Conservation (phyloP, 768 basidiomycete genomes). For the Trametes elegans region DNA sequence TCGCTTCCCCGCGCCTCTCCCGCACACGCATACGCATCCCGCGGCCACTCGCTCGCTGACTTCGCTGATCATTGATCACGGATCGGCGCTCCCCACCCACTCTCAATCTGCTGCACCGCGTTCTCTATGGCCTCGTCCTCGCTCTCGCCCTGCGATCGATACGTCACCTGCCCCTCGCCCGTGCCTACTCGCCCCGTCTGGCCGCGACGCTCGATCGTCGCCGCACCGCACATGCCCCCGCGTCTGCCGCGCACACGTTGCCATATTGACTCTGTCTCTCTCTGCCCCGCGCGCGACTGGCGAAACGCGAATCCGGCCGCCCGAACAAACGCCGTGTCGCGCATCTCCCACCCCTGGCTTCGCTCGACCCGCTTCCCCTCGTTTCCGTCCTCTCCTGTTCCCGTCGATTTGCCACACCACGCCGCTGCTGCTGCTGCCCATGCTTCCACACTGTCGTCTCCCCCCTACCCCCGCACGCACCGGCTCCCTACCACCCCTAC, state of each 20-base stretch:
- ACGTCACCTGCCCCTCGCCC: conserved; percentile 13
- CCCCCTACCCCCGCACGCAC: background rate
- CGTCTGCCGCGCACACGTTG: conserved; percentile 11
- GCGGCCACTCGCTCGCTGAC: background rate
- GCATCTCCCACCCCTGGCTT: background rate
- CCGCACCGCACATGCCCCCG: background rate
- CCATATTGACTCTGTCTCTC: background rate
- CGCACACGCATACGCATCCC: background rate
- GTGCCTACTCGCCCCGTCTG: background rate
- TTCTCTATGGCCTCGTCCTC: background rate
- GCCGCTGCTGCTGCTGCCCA: background rate
- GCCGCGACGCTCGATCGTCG: conserved; percentile 2
- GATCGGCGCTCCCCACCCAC: conserved; percentile 4
- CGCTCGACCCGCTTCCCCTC: background rate
- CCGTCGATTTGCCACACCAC: background rate
- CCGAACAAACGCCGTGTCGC: conserved; percentile 15
- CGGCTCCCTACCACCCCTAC: background rate
- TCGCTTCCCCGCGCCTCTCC: background rate
- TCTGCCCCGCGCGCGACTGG: too few species aligned
- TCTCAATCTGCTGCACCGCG: background rate
- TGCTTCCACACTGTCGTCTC: background rate
- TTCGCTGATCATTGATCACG: conserved; percentile 21
- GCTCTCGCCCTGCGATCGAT: conserved; percentile 10
- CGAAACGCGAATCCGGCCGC: background rate
- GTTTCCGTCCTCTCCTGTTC: background rate